phyloP scores from a whole-genome alignment of 371 early-diverging fungal species.

The Chytridium lagenaria region DNA sequence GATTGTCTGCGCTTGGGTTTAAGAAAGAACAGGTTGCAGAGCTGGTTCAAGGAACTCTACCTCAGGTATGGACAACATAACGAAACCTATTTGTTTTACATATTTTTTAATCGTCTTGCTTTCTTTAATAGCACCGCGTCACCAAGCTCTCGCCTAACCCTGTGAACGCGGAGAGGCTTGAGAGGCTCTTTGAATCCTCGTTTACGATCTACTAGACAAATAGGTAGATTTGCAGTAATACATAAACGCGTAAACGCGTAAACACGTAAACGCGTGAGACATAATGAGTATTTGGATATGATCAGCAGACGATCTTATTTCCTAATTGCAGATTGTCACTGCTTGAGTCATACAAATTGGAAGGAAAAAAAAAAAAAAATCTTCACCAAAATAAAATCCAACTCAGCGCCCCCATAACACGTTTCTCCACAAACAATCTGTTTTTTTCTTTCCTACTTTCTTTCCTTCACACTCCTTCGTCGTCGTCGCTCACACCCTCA shows the following conservation, averaged over 20 bases:
- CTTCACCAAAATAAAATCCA: too few relatives aligned
- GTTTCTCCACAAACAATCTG: too few relatives aligned
- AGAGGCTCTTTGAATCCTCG: conserved; percentile 71
- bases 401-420: too few relatives aligned
- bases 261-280: not conserved
- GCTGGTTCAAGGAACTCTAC: conserved; percentile 85
- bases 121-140: conserved; percentile 69
- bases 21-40: conserved; percentile 69
- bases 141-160: conserved; percentile 84
- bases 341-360: too few relatives aligned
- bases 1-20: conserved; percentile 82
- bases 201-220: conserved; percentile 62
- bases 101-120: not conserved
- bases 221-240: too few relatives aligned
- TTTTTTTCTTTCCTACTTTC: too few relatives aligned
- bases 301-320: too few relatives aligned
- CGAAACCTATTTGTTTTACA: not conserved
- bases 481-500: too few relatives aligned
- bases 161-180: conserved; percentile 71
- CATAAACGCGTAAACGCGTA: not conserved
- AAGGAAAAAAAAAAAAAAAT: too few relatives aligned
- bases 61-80: conserved; percentile 58
- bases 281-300: too few relatives aligned
- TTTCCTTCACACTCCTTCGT: too few relatives aligned
- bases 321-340: too few relatives aligned